Base-by-base conservation (phyloP, 148 eudicot genomes). In the Euryodendron excelsum region DNA sequence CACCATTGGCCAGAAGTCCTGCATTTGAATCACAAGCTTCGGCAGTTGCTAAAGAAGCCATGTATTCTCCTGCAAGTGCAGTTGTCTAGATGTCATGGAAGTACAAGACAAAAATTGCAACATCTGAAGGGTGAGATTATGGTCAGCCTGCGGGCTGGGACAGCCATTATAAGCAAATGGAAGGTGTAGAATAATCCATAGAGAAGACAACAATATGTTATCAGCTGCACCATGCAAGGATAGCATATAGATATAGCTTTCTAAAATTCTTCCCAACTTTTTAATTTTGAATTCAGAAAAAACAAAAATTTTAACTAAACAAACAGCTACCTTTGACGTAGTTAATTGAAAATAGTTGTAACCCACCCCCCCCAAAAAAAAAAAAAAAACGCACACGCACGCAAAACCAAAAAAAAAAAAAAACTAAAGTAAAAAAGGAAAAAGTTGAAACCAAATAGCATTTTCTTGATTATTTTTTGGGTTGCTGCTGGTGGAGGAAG, bases 31-130 rank as follows among this genome's bases (percentile, higher is more conserved):
- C 87, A 73, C 87, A 85, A 68, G 66, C 80, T 65, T 85, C 87
- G 44, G 87, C 85, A n/a, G 87, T 85, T 3, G 87, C 85, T 23
- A 83, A 67, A 33, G 64, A 71, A 48, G 82, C 79, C 85, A 83
- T 83, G 47, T 14, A 12, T 37, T 50, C 68, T 69, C 62, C 81
- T 18, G 77, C 77, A 62, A 59, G 33, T 59, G 12, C 13, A 70
- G 7, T 27, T 8, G 27, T 33, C 27, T 30, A 27, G 15, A 59
- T 59, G 48, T 70, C n/a, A 71, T 20, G 30, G 37, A 56, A 23
- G 34, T 25, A 66, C 11, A 70, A 20, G 58, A 31, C 15, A 3
- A 21, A 30, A 76, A 64, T 39, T 25, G 25, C 58, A 21, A 48
- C 14, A 25, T 30, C 33, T 11, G 21, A n/a, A 60, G 10, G 15